phyloP scores from a whole-genome alignment of 164 flowering plant species.

The Houttuynia cordata region DNA sequence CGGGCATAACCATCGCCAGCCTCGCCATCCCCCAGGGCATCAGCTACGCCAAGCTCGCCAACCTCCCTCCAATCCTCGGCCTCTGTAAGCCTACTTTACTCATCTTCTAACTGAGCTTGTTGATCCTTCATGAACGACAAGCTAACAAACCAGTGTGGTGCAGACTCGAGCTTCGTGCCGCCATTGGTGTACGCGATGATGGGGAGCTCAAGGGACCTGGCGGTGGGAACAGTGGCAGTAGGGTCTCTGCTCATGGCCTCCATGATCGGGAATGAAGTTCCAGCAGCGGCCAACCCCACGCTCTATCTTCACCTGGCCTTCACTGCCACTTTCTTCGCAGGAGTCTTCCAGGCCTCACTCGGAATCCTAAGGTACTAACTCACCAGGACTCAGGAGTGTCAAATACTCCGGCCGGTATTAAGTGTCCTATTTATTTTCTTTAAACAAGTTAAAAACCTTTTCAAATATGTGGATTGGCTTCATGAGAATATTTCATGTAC shows the following conservation, averaged over 20 bases:
- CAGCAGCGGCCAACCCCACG: constrained; percentile 42
- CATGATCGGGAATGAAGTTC: constrained; percentile 62
- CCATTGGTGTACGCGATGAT: constrained; percentile 88
- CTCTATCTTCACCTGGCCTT: constrained; percentile 86
- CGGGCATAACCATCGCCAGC: constrained; percentile 94
- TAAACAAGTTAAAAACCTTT: no score
- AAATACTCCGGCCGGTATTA: no score
- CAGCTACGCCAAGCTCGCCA: constrained; percentile 88
- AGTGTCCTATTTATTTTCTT: no score
- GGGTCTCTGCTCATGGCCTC: constrained; percentile 74
- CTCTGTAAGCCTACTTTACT: constrained; percentile 50
- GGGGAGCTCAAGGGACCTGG: constrained; percentile 96
- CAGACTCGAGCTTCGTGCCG: constrained; percentile 96
- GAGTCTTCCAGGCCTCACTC: constrained; percentile 53
- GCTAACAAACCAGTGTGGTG: constrained; percentile 1
- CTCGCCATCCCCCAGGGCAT: constrained; percentile 98
- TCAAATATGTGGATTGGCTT: no score
- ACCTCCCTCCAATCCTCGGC: constrained; percentile 85
- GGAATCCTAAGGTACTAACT: constrained; percentile 64
- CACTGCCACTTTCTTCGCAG: constrained; percentile 88
- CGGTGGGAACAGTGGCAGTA: constrained; percentile 94
- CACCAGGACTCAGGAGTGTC: background rate
- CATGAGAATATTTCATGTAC: no score
- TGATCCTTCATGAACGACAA: background rate
- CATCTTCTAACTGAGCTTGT: no score